Evolutionary conservation across 257 asterid species (phyloP), one percentile per base, ranked within the genome.

Genomic region (Galeopsis tetrahit): DNA sequence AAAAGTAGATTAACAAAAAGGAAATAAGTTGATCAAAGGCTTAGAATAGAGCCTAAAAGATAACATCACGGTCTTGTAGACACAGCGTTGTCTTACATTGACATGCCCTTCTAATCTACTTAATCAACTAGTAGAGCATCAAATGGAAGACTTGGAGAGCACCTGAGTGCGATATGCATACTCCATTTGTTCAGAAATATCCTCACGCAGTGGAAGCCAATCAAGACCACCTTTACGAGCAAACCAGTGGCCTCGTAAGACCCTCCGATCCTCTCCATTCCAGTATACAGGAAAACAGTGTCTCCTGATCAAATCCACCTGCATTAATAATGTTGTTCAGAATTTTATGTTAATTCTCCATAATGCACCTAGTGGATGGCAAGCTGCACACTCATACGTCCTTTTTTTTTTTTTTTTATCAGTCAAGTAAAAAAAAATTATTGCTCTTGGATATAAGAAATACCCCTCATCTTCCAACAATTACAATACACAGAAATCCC

Each of bases 131-230:
- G 48, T 62, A 43, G 52, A 34, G 39, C 61, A 76, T 52, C 63
- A 68, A 42, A 39, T 32, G 63, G 34, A 70, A 68, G 72, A 55
- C 69, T 40, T 6, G 6, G 63, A 61, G 57, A 69, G 79, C 65
- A 84, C 89, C 89, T 84, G 84, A 49, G 90, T 73, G 71, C 97
- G 90, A 77, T 91, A 91, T 60, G 98, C 99, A 80, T 84, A 90
- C 80, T 95, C 99, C 84, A 95, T 82, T 71, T 95, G 99, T 85
- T 95, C 99, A 31, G 98, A 85, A 70, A 95, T 87, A 84, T 95
- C 97, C 78, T 95, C 99, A 56, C 98, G 95, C 60, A 95, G 74
- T 14, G 99, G 99, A 73, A 90, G 91, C 99, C 99, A 95, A 83
- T 91, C 97, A 63, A 86, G 92, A 58, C 96, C 91, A 61, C 97